A percentile compares a stretch with the other conserved stretches of the same genome.
phyloP scores from a whole-genome alignment of 2,329 filamentous ascomycete genomes.

The Fusarium guadeloupense region DNA sequence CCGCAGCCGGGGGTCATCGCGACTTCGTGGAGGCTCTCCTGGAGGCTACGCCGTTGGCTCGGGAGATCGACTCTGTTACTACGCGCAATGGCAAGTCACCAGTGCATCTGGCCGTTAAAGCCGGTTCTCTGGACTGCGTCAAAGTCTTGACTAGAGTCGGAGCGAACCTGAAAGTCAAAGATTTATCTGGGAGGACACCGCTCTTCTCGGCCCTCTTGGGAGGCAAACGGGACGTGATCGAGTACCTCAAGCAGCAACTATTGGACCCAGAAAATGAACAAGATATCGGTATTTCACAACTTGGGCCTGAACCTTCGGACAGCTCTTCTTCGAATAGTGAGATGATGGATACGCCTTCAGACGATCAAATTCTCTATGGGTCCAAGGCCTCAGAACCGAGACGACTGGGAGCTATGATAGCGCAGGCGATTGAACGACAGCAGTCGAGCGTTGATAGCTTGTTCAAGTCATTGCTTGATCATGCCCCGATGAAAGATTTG shows the following conservation, averaged over 20 bases:
- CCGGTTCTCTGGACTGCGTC: constrained; percentile 32
- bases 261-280: constrained; percentile 3
- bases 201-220: constrained; percentile 27
- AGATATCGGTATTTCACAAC: constrained; percentile 11
- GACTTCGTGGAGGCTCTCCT: constrained; percentile 26
- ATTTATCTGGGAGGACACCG: constrained; percentile 29
- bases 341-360: background rate
- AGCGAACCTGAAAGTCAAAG: constrained; percentile 25
- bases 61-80: constrained; percentile 15
- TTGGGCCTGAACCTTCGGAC: background rate
- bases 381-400: background rate
- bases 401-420: constrained; percentile 25
- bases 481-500: constrained; percentile 26
- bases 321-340: background rate
- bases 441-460: background rate
- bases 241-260: constrained; percentile 26
- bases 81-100: constrained; percentile 21
- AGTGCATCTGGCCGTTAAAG: constrained; percentile 32
- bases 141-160: constrained; percentile 16
- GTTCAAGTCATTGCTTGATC: constrained; percentile 22
- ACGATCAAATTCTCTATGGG: background rate
- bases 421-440: constrained; percentile 22
- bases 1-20: constrained; percentile 24
- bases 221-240: constrained; percentile 16
- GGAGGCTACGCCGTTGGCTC: constrained; percentile 17